Conservation (phyloP, 441 rosid genomes). For the Melastoma candidum region DNA sequence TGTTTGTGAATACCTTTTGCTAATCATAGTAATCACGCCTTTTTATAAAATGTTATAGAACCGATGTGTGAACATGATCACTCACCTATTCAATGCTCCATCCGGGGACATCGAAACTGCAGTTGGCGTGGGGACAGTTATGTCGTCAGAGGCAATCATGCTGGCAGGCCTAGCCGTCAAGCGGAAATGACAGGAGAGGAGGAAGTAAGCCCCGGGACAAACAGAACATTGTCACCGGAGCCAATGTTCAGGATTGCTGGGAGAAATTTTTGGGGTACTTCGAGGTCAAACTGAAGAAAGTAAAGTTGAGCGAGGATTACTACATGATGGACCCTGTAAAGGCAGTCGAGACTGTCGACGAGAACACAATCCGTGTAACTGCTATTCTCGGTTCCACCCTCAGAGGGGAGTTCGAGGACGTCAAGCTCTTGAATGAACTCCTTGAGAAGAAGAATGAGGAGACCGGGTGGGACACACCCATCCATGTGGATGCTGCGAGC, state of each 20-base stretch:
- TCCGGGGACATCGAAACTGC: conserved; percentile 11
- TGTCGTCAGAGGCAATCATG: conserved; percentile 20
- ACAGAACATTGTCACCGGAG: conserved; percentile 15
- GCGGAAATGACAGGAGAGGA: conserved; percentile 20
- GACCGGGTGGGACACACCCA: conserved; percentile 20
- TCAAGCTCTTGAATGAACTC: conserved; percentile 14
- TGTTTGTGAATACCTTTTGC: not conserved
- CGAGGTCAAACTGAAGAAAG: conserved; percentile 18
- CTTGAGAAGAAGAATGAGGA: conserved; percentile 12
- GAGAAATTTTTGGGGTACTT: conserved; percentile 18
- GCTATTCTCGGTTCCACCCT: conserved; percentile 16
- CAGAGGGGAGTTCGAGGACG: conserved; percentile 18
- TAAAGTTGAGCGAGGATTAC: conserved; percentile 11
- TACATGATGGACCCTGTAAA: conserved; percentile 19
- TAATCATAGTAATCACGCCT: too few species aligned
- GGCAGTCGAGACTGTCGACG: conserved; percentile 17
- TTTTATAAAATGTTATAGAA: not conserved
- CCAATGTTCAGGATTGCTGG: conserved; percentile 20
- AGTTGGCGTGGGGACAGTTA: conserved; percentile 16
- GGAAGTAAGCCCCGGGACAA: conserved; percentile 14
- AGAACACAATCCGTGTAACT: conserved; percentile 17
- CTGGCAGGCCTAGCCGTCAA: conserved; percentile 18
- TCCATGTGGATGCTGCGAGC: conserved; percentile 17
- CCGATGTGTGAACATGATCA: conserved; percentile 20
- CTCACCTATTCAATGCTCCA: conserved; percentile 17